A percentile compares a stretch with the other conserved stretches of the same genome.
phyloP scores from a whole-genome alignment of 1,139 yeast genomes.

The Kazachstania sp. region DNA sequence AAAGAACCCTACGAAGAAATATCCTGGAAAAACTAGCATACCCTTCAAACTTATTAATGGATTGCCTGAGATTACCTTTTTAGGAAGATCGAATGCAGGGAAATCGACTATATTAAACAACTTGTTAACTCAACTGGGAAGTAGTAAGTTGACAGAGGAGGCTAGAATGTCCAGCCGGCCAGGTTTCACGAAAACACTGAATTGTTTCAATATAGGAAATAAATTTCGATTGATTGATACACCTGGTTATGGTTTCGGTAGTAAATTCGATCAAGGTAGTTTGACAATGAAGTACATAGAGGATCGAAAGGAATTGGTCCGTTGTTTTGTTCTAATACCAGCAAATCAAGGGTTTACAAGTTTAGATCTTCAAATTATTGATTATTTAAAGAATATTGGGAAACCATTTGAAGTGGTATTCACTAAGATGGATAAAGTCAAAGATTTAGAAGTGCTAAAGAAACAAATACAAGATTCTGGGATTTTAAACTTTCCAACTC shows the following conservation, averaged over 20 bases:
- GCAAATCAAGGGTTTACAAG: slow-evolving; percentile 48
- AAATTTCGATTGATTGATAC: slow-evolving; percentile 63
- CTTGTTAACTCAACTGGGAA: slow-evolving; percentile 34
- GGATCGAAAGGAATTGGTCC: slow-evolving; percentile 44
- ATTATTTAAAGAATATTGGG: slow-evolving; percentile 45
- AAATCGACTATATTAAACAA: slow-evolving; percentile 68
- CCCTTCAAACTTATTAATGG: slow-evolving; percentile 25
- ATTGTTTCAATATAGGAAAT: slow-evolving; percentile 60
- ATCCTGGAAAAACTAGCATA: slow-evolving; percentile 21
- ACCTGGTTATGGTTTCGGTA: slow-evolving; percentile 78
- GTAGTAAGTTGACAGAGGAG: slow-evolving; percentile 31
- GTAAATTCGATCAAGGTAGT: slow-evolving; percentile 55
- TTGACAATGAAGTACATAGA: slow-evolving; percentile 54
- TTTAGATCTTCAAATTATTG: slow-evolving; percentile 47
- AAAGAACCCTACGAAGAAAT: slow-evolving; percentile 5
- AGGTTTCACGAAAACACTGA: slow-evolving; percentile 71
- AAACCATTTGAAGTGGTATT: slow-evolving; percentile 64
- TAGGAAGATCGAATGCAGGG: slow-evolving; percentile 82
- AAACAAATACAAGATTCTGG: slow-evolving; percentile 26
- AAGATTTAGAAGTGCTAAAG: slow-evolving; percentile 18
- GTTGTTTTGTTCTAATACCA: slow-evolving; percentile 56
- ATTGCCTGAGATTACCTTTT: slow-evolving; percentile 59
- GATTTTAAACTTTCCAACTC: slow-evolving; percentile 23
- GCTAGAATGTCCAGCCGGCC: slow-evolving; percentile 55
- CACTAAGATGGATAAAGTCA: slow-evolving; percentile 63